Evolutionary conservation across 345 rosid genomes (phyloP).

Genomic region (Aquilaria sinensis): DNA sequence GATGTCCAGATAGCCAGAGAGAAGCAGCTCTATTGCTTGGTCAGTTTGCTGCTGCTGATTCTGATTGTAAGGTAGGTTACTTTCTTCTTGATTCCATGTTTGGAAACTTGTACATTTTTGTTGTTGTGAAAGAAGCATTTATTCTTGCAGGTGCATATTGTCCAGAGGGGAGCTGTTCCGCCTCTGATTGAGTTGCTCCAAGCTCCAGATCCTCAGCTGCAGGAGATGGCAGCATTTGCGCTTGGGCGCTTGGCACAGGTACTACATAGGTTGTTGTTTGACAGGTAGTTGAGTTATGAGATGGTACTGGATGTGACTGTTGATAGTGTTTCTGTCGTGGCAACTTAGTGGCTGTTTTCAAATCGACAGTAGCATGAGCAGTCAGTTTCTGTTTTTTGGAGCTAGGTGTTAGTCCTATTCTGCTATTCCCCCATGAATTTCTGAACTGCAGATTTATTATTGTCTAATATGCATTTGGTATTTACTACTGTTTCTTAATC

Average conservation of each 20-base stretch:
- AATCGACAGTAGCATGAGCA: neutral
- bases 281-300: neutral
- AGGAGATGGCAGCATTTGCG: slow-evolving; percentile 80
- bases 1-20: slow-evolving; percentile 63
- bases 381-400: too few relatives aligned
- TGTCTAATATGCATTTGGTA: slow-evolving; percentile 1
- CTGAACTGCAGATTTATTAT: neutral
- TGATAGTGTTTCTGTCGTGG: neutral
- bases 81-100: slow-evolving; percentile 2
- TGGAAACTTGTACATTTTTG: neutral
- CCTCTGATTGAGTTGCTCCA: slow-evolving; percentile 73
- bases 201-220: slow-evolving; percentile 51
- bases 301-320: slow-evolving; percentile 4
- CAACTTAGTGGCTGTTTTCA: slow-evolving; percentile 4
- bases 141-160: slow-evolving; percentile 65
- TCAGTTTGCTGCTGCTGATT: slow-evolving; percentile 79
- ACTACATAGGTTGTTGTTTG: neutral
- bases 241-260: slow-evolving; percentile 90
- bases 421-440: neutral
- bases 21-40: slow-evolving; percentile 78
- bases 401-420: neutral
- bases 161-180: slow-evolving; percentile 63
- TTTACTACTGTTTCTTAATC: slow-evolving; percentile 1
- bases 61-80: slow-evolving; percentile 61
- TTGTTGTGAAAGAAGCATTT: neutral